phyloP scores from a whole-genome alignment of 2,329 filamentous ascomycete species.

The Alternaria hordeiaustralica region DNA sequence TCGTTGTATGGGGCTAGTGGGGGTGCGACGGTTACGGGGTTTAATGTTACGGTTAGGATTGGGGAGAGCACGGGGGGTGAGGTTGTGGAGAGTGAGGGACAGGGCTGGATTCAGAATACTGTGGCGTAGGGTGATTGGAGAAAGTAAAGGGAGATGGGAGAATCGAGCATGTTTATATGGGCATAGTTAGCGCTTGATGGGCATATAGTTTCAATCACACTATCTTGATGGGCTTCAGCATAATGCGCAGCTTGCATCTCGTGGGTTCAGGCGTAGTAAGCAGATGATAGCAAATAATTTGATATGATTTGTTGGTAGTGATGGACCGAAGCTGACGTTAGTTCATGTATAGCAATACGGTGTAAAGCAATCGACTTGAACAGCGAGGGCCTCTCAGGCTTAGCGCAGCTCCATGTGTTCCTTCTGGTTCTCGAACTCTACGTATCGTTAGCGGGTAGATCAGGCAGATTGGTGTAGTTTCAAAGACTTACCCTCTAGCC shows the following conservation, averaged over 20 bases:
- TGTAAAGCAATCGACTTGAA: neutral
- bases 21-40: constrained; percentile 14
- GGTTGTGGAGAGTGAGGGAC: constrained; percentile 13
- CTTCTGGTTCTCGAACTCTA: constrained; percentile 7
- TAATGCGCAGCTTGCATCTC: neutral
- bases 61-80: constrained; percentile 23
- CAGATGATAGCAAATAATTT: neutral
- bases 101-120: constrained; percentile 14
- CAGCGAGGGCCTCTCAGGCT: neutral
- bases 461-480: neutral
- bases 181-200: neutral
- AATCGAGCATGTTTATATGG: neutral
- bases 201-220: neutral
- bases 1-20: constrained; percentile 36
- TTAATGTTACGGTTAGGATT: constrained; percentile 29
- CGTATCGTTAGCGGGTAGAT: neutral
- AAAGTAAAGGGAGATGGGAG: neutral
- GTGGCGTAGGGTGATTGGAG: neutral
- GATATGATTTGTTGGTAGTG: neutral
- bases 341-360: neutral
- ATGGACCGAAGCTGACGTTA: neutral
- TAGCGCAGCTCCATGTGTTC: neutral
- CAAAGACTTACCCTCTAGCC: constrained; percentile 61
- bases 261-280: neutral
- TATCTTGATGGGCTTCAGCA: neutral